Conservation (phyloP, 1,284 basidiomycete genomes). For the Pascua guehoae region DNA sequence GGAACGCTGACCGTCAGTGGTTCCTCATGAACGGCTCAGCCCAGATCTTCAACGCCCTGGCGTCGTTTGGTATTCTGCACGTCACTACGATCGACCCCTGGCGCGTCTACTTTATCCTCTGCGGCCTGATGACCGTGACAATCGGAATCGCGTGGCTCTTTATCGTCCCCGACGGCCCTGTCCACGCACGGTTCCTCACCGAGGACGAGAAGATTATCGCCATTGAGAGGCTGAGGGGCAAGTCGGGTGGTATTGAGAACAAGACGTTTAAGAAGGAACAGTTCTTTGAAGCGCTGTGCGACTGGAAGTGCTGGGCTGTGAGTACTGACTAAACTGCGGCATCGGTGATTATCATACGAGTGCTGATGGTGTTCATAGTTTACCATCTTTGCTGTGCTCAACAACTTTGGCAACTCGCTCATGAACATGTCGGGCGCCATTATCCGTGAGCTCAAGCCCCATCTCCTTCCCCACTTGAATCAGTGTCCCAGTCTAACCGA, state of each 20-base stretch:
- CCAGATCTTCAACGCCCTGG: slow-evolving; percentile 63
- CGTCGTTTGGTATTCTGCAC: slow-evolving; percentile 55
- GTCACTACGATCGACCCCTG: slow-evolving; percentile 21
- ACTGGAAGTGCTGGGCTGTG: slow-evolving; percentile 55
- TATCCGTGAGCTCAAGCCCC: too few species aligned
- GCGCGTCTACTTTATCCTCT: slow-evolving; percentile 62
- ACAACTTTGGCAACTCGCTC: too few species aligned
- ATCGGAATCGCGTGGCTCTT: slow-evolving; percentile 55
- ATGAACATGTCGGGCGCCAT: too few species aligned
- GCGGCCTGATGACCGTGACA: slow-evolving; percentile 58
- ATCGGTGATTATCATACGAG: too few species aligned
- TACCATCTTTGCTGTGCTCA: too few species aligned
- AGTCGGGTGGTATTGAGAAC: slow-evolving; percentile 39
- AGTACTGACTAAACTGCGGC: background rate
- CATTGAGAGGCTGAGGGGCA: slow-evolving; percentile 38
- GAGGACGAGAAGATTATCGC: slow-evolving; percentile 43
- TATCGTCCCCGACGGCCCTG: slow-evolving; percentile 37
- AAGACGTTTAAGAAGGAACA: slow-evolving; percentile 69
- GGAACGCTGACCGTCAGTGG: slow-evolving; percentile 9
- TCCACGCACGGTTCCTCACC: slow-evolving; percentile 41
- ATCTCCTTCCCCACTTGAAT: too few species aligned
- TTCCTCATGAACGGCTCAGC: slow-evolving; percentile 57
- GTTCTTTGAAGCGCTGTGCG: slow-evolving; percentile 65
- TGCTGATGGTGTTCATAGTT: too few species aligned
- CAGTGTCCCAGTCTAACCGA: too few species aligned